Percentiles rank a stretch among this genome's conserved stretches.
Evolutionary conservation across 352 stramenopile species (phyloP).

Genomic region (Pythium aristosporum): DNA sequence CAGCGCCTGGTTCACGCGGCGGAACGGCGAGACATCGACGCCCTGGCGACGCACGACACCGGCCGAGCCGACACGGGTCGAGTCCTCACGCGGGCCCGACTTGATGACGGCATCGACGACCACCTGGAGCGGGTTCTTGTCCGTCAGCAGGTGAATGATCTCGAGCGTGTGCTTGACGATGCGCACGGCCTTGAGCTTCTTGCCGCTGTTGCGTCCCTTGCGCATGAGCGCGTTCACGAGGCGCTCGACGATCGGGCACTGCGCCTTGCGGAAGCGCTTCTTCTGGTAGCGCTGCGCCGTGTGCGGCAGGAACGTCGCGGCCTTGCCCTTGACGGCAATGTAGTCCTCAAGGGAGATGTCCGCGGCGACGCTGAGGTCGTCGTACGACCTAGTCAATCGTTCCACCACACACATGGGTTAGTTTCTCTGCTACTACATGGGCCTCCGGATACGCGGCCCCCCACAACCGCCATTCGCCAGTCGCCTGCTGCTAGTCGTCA

Average conservation of each 20-base stretch:
- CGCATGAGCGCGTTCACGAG: slow-evolving; percentile 98
- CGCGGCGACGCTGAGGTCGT: slow-evolving; percentile 97
- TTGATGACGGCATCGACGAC: slow-evolving; percentile 91
- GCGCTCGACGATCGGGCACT: slow-evolving; percentile 99
- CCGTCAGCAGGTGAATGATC: slow-evolving; percentile 99
- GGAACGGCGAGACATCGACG: slow-evolving; percentile 99
- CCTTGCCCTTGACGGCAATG: slow-evolving; percentile 98
- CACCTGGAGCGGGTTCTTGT: slow-evolving; percentile 99
- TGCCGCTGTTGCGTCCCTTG: slow-evolving; percentile 98
- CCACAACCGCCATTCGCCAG: background rate
- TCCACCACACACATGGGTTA: background rate
- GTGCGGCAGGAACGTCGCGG: slow-evolving; percentile 98
- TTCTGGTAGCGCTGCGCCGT: slow-evolving; percentile 99
- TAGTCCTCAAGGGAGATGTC: slow-evolving; percentile 99
- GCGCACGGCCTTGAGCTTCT: slow-evolving; percentile 99
- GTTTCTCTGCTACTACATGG: background rate
- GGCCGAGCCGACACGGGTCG: slow-evolving; percentile 98
- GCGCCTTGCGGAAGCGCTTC: slow-evolving; percentile 99
- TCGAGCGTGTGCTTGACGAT: slow-evolving; percentile 99
- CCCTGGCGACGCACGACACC: slow-evolving; percentile 99
- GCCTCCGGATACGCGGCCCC: background rate
- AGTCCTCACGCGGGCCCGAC: slow-evolving; percentile 98
- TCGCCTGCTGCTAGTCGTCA: background rate
- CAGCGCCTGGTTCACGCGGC: slow-evolving; percentile 98
- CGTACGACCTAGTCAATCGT: slow-evolving; percentile 88